A percentile compares a stretch with the other conserved stretches of the same genome.
These are phyloP conservation scores for Triticum timopheevii DNA, from an alignment of 176 grass and related monocot genomes.

Conservation along the genomic window DNA sequence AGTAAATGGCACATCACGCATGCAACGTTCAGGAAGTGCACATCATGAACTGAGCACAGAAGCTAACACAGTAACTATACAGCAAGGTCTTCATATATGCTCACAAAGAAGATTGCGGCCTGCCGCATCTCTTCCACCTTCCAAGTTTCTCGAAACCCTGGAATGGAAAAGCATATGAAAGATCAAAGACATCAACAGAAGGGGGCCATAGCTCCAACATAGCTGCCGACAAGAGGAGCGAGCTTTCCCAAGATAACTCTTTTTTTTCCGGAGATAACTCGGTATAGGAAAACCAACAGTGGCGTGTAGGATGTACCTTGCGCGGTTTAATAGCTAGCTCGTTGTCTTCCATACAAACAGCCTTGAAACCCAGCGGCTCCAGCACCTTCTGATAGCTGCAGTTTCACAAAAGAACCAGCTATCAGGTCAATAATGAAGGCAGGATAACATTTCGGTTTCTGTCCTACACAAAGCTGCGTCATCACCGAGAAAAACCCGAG, in stretches of 20 bases:
- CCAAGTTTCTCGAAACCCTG: constrained; percentile 72
- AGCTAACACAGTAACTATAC: neutral
- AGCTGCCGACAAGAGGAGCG: neutral
- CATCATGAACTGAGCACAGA: neutral
- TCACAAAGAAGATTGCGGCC: constrained; percentile 44
- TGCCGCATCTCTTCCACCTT: constrained; percentile 55
- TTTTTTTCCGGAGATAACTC: neutral
- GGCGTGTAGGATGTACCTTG: constrained; percentile 36
- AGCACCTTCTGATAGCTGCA: constrained; percentile 68
- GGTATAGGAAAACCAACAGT: neutral
- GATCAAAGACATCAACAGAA: neutral
- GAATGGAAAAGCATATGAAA: constrained; percentile 13
- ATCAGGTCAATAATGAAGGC: neutral
- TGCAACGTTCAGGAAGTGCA: neutral
- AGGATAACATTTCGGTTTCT: constrained; percentile 12
- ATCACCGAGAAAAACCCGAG: neutral
- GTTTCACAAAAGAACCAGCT: constrained; percentile 22
- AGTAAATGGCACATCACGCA: neutral
- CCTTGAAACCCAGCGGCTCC: constrained; percentile 61
- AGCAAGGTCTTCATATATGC: neutral
- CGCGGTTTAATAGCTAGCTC: constrained; percentile 59
- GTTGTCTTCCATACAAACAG: constrained; percentile 72
- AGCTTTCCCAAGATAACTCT: neutral
- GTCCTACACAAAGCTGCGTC: constrained; percentile 22
- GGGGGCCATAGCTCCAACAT: neutral